These are phyloP conservation scores for Asterella californica DNA, from an alignment of 225 moss, liverwort and hornwort genomes.

Conservation along the genomic window DNA sequence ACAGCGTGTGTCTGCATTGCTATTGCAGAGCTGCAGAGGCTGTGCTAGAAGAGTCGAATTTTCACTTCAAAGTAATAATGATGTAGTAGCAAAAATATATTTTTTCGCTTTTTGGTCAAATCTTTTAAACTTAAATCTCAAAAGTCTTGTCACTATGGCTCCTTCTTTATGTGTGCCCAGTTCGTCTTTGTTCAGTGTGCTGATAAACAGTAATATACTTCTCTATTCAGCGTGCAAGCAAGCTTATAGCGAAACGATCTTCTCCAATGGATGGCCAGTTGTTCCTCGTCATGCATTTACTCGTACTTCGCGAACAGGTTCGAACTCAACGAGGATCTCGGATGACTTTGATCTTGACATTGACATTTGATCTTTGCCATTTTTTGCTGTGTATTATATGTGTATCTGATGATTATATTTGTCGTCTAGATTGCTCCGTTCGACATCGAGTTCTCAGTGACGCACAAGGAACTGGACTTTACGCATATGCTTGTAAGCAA, in stretches of 20 bases:
- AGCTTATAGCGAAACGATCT: constrained; percentile 72
- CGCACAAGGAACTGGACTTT: constrained; percentile 97
- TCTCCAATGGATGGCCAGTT: constrained; percentile 96
- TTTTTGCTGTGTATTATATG: too few relatives aligned
- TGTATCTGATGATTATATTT: not conserved
- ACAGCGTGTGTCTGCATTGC: too few relatives aligned
- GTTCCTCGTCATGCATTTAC: constrained; percentile 90
- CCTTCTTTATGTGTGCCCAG: not conserved
- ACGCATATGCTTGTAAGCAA: constrained; percentile 73
- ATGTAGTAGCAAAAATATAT: too few relatives aligned
- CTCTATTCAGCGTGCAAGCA: constrained; percentile 59
- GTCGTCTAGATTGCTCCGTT: constrained; percentile 73
- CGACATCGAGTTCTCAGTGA: constrained; percentile 94
- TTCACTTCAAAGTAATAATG: not conserved
- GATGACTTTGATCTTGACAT: not conserved
- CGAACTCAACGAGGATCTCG: not conserved
- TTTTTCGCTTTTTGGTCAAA: too few relatives aligned
- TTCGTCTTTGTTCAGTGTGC: not conserved
- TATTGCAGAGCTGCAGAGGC: too few relatives aligned
- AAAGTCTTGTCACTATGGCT: too few relatives aligned
- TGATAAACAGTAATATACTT: not conserved
- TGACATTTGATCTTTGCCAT: too few relatives aligned
- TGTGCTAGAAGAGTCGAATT: not conserved
- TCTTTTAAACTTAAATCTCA: too few relatives aligned
- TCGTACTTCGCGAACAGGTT: constrained; percentile 89